Base-by-base conservation (phyloP, 1,139 yeast species). In the Saccharomyces hybrid region DNA sequence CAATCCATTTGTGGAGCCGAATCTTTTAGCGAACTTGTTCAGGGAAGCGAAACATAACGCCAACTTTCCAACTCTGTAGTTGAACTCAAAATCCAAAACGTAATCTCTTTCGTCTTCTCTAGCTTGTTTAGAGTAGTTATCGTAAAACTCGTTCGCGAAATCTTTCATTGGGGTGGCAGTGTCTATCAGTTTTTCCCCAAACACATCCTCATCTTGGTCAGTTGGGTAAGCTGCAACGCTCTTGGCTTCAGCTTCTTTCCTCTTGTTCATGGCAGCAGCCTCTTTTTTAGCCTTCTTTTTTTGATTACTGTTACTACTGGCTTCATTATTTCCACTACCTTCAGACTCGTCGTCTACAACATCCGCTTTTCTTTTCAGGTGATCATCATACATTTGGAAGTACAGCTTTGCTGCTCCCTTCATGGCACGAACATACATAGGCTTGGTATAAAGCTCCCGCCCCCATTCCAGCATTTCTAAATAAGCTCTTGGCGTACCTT, bases 401-500 rank as follows among this genome's bases (percentile, higher is more conserved):
- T 85, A 82, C 50, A 88, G 73, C 16, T 76, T 72, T 28, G 84
- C 71, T 41, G 91, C 80, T 0, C 95, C 95, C 50, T 74, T 72
- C 57, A 86, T 77, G 0, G 88, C 89, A 56, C 95, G 78, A 23
- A 80, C 75, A 68, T 82, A 90, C 49, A 84, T 78, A 2, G 93
- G 89, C 47, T 87, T 82, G 2, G 82, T 70, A 67, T 78, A 89
- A 47, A 93, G 70, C 23, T 73, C 68, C 66, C 89, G 95, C 58
- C 85, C 96, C 98, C 98, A 93, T 50, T 75, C 72, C 53, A 91
- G 63, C 77, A 88, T 81, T 28, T 82, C 84, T 41, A 88, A 63
- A 66, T 93, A 93, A 26, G 93, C 85, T 58, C 96, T 79, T 28
- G 95, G 85, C 4, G 98, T 88, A 14, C 98, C 98, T 63, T 86